Conservation (phyloP, 805 yeast species). For the Scheffersomyces spartinae region DNA sequence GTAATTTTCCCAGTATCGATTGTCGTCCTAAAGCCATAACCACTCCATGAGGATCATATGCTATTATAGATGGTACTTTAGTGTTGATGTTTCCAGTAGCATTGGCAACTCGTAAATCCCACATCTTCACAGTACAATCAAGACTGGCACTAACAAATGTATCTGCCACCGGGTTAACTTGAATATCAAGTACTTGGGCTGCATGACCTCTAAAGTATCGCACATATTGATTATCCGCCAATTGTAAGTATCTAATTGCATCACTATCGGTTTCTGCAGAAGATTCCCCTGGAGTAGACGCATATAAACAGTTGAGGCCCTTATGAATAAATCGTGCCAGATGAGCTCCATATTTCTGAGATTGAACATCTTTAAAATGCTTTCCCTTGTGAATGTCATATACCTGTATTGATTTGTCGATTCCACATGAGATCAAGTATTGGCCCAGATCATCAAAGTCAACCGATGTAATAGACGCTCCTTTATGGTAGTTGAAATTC, state of each 20-base stretch:
- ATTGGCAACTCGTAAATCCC: conserved; percentile 71
- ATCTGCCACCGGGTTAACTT: conserved; percentile 61
- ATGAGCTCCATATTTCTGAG: conserved; percentile 89
- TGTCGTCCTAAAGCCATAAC: conserved; percentile 58
- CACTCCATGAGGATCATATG: conserved; percentile 77
- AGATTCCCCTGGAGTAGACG: conserved; percentile 46
- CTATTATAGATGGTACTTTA: conserved; percentile 44
- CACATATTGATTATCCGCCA: conserved; percentile 67
- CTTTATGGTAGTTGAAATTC: conserved; percentile 37
- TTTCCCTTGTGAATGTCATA: conserved; percentile 67
- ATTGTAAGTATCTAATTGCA: conserved; percentile 61
- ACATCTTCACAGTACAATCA: conserved; percentile 72
- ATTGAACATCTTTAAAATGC: conserved; percentile 55
- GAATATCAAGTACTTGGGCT: conserved; percentile 59
- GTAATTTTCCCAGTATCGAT: conserved; percentile 9
- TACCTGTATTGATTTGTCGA: conserved; percentile 73
- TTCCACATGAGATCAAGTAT: conserved; percentile 61
- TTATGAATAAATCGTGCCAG: conserved; percentile 75
- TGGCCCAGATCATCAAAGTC: conserved; percentile 83
- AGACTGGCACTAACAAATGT: conserved; percentile 53
- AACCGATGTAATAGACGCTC: conserved; percentile 51
- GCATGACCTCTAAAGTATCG: conserved; percentile 86
- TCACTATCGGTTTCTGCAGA: conserved; percentile 38
- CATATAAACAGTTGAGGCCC: conserved; percentile 62
- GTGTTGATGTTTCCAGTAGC: conserved; percentile 49